Base-by-base conservation (phyloP, 2,329 filamentous ascomycete genomes). In the Cladosporium sp. region DNA sequence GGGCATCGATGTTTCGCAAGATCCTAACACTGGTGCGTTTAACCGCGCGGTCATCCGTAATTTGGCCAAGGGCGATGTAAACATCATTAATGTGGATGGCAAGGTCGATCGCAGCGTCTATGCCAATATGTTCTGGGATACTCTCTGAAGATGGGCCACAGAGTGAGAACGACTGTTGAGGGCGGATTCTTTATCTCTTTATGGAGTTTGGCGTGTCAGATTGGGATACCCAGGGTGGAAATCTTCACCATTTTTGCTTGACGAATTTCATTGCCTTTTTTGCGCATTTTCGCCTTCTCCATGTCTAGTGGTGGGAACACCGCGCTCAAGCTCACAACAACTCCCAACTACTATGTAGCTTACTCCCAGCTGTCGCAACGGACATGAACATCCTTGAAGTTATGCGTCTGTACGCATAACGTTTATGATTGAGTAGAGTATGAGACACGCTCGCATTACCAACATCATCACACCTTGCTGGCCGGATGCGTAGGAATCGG, bases 71-170 rank as follows among this genome's bases (percentile, higher is more conserved):
- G 92, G 91, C 8, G 92, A 97, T 71, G 91, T 97, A 52, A 90
- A 96, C 71, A 90, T 97, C 50, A 87, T 99, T 60, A 96, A 96
- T 68, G 86, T 99, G 72, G 92, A 97, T 67, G 63, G 59, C 3
- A 96, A 94, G 76, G 92, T 96, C 72, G 93, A 90, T 58, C 83
- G 87, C 61, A 93, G 89, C 72, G 97, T 95, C 70, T 96, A 97
- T 69, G 90, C 92, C 20, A 95, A 96, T 68, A 96, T 96, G 72
- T 95, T 97, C 70, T 99, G 94, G 94, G 83, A 91, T 17, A 48
- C 25, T 32, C 45, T 48, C 4, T 48, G 19, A 48, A 13, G 45
- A n/a, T 17, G 25, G 17, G n/a, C 40, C n/a, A n/a, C n/a, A n/a
- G n/a, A 1, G 10, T 3, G 19, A 20, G 25, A 25, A 19, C 28